Evolutionary conservation across 371 early-diverging fungal genomes (phyloP).

Genomic region (Mucor saturninus): DNA sequence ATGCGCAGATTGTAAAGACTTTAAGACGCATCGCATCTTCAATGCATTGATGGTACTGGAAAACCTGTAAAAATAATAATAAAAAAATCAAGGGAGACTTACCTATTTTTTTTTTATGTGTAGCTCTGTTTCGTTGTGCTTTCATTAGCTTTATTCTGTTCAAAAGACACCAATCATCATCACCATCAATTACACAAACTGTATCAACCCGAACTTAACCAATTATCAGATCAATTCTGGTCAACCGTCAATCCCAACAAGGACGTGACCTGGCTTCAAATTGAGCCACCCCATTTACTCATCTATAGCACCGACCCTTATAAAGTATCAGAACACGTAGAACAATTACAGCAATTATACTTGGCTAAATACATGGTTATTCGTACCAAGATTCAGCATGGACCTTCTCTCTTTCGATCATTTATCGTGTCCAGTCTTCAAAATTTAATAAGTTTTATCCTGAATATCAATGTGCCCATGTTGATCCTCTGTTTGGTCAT

Average conservation of each 20-base stretch:
- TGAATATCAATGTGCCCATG: constrained; percentile 35
- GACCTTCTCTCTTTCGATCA: constrained; percentile 25
- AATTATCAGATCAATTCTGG: constrained; percentile 40
- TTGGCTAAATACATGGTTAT: constrained; percentile 19
- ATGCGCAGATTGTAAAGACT: constrained; percentile 39
- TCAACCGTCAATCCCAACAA: constrained; percentile 37
- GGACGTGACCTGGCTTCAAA: constrained; percentile 28
- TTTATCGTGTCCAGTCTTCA: constrained; percentile 25
- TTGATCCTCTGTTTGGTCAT: constrained; percentile 35
- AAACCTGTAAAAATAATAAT: background rate
- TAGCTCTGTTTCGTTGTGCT: constrained; percentile 37
- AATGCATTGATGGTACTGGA: constrained; percentile 37
- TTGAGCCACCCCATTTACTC: constrained; percentile 30
- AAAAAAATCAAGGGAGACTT: background rate
- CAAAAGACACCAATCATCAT: constrained; percentile 9
- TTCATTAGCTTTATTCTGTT: constrained; percentile 26
- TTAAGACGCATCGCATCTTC: constrained; percentile 37
- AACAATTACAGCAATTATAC: constrained; percentile 24
- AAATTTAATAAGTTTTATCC: constrained; percentile 9
- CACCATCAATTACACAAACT: background rate
- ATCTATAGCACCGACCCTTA: constrained; percentile 10
- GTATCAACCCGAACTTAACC: constrained; percentile 22
- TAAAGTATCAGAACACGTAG: constrained; percentile 8
- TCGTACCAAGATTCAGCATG: constrained; percentile 13
- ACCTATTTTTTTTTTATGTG: background rate